Base-by-base conservation (phyloP, 2,329 filamentous ascomycete species). In the Lasiodiplodia sp. region DNA sequence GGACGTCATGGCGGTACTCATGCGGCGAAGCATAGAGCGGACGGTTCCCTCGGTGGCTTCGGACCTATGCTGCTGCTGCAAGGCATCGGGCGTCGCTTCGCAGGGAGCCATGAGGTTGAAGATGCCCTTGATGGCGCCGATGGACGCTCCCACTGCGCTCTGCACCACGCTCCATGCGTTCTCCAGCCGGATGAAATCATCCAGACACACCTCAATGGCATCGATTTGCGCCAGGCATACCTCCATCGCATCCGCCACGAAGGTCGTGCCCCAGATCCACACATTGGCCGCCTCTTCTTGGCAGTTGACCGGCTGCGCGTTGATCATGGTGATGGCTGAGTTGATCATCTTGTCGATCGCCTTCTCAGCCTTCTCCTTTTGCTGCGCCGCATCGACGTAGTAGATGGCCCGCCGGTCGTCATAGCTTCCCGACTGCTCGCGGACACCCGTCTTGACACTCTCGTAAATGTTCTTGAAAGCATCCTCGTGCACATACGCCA, bases 381-480 rank as follows among this genome's bases (percentile, higher is more conserved):
- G 81, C 74, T 83, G 82, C 38, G 75, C 76, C 23, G 80, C 77
- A 69, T 84, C 81, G 64, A 84, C 81, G 53, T 79, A 78, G n/a
- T 83, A 71, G 56, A 81, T 78, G 6, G 80, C 76, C 63, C 72
- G 71, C n/a, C 75, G 69, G 55, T 69, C 68, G 14, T 69, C 62
- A 53, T 58, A 66, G 47, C 34, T 69, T 23, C 62, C 68, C 2
- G 23, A 12, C 62, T 66, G 62, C 34, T 69, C 68, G 2, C 68
- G 52, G 14, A 74, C 74, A 8, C 70, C 73, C 37, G 77, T 74
- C 72, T 82, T 83, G 28, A 80, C 72, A 47, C 77, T 76, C 67
- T 83, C 81, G 73, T 83, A 83, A 8, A 83, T 79, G 31, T 79
- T 79, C 69, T 83, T 81, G 74, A 82, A 84, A 3, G 80, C 81